phyloP scores from a whole-genome alignment of 805 yeast species.

The Cyberlindnera maclurae region DNA sequence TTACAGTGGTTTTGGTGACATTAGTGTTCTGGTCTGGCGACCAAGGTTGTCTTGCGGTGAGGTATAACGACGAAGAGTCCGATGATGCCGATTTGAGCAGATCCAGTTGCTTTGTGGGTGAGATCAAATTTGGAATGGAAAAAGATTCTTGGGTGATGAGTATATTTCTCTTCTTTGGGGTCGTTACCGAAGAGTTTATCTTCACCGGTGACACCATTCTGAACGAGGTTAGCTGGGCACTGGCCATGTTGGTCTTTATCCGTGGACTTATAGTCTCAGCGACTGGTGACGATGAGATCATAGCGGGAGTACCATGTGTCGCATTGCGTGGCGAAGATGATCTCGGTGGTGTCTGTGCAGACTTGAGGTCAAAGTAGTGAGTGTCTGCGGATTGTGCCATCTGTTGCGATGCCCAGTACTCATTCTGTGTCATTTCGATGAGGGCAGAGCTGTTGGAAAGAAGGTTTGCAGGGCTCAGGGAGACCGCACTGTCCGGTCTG shows the following conservation, averaged over 20 bases:
- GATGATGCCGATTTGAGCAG: not conserved
- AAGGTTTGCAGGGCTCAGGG: not conserved
- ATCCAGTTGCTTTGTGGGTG: not conserved
- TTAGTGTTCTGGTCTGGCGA: not conserved
- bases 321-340: not conserved
- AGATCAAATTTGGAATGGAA: constrained; percentile 12
- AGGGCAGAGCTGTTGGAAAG: constrained; percentile 5
- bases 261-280: not conserved
- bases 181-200: constrained; percentile 6
- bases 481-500: constrained; percentile 1
- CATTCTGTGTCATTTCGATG: constrained; percentile 13
- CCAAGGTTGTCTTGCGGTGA: constrained; percentile 8
- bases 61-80: constrained; percentile 11
- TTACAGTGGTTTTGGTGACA: constrained; percentile 7
- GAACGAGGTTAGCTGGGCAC: constrained; percentile 23
- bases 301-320: not conserved
- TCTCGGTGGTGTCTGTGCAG: constrained; percentile 9
- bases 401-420: constrained; percentile 10
- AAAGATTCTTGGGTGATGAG: constrained; percentile 14
- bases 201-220: constrained; percentile 19
- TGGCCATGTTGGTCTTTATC: constrained; percentile 4
- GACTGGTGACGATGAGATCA: constrained; percentile 8
- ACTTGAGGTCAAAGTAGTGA: constrained; percentile 6
- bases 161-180: constrained; percentile 14
- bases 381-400: not conserved